phyloP scores from a whole-genome alignment of 495 filamentous ascomycete species.

The Hypoxylon rickii region DNA sequence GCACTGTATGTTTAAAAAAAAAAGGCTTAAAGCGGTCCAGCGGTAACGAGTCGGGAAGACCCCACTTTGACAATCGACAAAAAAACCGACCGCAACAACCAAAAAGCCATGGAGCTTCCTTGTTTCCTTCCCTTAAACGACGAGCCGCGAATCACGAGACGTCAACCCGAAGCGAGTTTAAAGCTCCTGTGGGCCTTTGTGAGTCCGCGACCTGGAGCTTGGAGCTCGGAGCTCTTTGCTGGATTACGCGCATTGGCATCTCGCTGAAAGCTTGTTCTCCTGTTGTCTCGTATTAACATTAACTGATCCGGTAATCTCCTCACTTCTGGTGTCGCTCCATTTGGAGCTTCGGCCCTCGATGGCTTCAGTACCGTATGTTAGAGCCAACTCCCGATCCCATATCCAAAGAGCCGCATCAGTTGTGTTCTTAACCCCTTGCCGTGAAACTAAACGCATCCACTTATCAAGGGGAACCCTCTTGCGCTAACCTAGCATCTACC shows the following conservation, averaged over 20 bases:
- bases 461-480: neutral
- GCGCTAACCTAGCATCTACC: constrained; percentile 14
- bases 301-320: no score
- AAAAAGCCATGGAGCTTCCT: no score
- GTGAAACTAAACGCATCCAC: neutral
- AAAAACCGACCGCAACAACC: no score
- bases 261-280: no score
- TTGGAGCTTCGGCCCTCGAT: constrained; percentile 27
- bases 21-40: constrained; percentile 19
- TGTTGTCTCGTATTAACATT: no score
- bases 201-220: constrained; percentile 30
- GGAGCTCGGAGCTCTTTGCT: no score
- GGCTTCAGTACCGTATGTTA: constrained; percentile 40
- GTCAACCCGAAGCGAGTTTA: constrained; percentile 4
- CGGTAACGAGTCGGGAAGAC: constrained; percentile 9
- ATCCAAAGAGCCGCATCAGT: no score
- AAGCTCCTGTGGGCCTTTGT: constrained; percentile 28
- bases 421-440: constrained; percentile 7
- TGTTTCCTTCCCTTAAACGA: no score
- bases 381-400: neutral
- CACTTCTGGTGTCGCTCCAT: constrained; percentile 19
- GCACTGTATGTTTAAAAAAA: constrained; percentile 19
- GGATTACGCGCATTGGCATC: no score
- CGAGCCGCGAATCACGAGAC: neutral
- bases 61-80: constrained; percentile 22